A percentile compares a stretch with the other conserved stretches of the same genome.
Conservation (phyloP, 2,329 filamentous ascomycete species). For the Chaetomiaceae sp. region DNA sequence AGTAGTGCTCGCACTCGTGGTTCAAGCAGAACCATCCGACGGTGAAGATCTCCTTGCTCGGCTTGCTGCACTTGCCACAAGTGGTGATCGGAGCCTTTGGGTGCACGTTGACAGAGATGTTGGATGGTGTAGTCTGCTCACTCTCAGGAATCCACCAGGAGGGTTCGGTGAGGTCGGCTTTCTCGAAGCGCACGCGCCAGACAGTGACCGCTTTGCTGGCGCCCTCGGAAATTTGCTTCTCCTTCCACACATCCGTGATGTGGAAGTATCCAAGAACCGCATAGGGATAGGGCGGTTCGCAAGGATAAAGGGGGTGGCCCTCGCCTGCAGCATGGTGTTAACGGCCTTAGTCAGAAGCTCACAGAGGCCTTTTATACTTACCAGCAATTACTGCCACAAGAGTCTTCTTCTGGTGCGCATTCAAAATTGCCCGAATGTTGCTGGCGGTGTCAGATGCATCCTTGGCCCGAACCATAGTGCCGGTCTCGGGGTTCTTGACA, state of each 20-base stretch:
- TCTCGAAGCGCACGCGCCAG: constrained; percentile 62
- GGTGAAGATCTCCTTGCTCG: constrained; percentile 37
- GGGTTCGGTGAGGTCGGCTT: constrained; percentile 45
- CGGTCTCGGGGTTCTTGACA: constrained; percentile 39
- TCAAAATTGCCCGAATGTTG: constrained; percentile 37
- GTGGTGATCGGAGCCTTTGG: constrained; percentile 6
- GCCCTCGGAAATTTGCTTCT: constrained; percentile 41
- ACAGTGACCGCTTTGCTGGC: constrained; percentile 31
- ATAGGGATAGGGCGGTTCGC: constrained; percentile 53
- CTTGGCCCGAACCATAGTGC: constrained; percentile 41
- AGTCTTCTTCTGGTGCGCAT: constrained; percentile 42
- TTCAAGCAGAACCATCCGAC: constrained; percentile 31
- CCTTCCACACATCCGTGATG: constrained; percentile 64
- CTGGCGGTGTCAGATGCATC: constrained; percentile 12
- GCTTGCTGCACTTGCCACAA: constrained; percentile 40
- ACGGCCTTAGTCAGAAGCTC: background rate
- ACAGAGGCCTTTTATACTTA: constrained; percentile 28
- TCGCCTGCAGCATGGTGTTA: constrained; percentile 38
- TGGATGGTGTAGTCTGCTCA: constrained; percentile 13
- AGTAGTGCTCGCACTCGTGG: constrained; percentile 50
- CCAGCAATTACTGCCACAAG: constrained; percentile 54
- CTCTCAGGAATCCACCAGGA: constrained; percentile 54
- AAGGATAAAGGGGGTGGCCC: constrained; percentile 44
- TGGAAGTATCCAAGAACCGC: constrained; percentile 66
- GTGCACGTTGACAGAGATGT: background rate